Conservation (phyloP, 768 basidiomycete genomes). For the Tylopilus felleus region DNA sequence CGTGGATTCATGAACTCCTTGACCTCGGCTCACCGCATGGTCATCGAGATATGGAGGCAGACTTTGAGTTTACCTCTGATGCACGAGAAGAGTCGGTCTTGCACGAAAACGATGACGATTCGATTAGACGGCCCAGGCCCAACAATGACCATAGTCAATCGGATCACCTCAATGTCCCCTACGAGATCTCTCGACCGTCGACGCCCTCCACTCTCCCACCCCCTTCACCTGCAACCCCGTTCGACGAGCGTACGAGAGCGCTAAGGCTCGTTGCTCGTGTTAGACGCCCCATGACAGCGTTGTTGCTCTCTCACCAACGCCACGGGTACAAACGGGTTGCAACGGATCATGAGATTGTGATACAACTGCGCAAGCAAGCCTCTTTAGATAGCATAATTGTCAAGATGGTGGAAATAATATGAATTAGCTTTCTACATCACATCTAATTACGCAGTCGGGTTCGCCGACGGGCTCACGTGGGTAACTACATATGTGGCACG, state of each 20-base stretch:
- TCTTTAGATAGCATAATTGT: background rate
- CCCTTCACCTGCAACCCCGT: background rate
- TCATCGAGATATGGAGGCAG: background rate
- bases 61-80: background rate
- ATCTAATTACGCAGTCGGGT: background rate
- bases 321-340: conserved; percentile 19
- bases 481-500: no score
- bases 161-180: background rate
- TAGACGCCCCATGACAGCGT: background rate
- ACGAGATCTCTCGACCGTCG: background rate
- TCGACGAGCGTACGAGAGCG: background rate
- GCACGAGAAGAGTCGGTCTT: background rate
- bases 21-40: background rate
- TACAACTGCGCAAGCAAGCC: background rate
- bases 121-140: background rate
- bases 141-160: background rate
- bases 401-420: background rate
- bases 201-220: background rate
- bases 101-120: background rate
- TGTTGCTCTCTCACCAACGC: background rate
- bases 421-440: background rate
- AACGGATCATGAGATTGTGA: conserved; percentile 4
- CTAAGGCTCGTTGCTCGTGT: conserved; percentile 3
- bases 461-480: no score
- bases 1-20: conserved; percentile 11